Evolutionary conservation across 306 rosid genomes (phyloP).

Genomic region (Cicer yamashitae): DNA sequence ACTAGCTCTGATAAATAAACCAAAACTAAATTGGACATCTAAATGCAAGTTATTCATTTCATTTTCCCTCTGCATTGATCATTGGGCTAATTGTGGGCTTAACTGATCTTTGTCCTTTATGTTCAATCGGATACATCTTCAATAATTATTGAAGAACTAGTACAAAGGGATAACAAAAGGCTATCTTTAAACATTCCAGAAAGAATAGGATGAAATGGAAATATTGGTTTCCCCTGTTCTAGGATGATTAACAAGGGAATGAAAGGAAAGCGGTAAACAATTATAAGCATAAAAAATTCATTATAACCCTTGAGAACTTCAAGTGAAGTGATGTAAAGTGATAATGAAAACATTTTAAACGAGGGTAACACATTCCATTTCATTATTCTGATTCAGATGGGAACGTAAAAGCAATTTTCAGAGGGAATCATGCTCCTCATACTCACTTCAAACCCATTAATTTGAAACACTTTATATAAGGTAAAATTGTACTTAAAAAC

Average conservation of each 20-base stretch:
- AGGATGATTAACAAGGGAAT: slow-evolving; percentile 27
- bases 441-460: neutral
- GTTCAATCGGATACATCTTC: slow-evolving; percentile 9
- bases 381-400: slow-evolving; percentile 2
- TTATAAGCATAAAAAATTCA: slow-evolving; percentile 5
- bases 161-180: slow-evolving; percentile 15
- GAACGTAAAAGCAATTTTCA: slow-evolving; percentile 18
- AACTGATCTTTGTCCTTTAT: slow-evolving; percentile 17
- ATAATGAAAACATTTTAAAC: neutral
- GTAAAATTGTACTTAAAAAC: neutral
- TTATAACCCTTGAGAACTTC: neutral
- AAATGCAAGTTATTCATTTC: slow-evolving; percentile 12
- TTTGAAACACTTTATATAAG: neutral
- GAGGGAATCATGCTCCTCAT: neutral
- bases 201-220: neutral
- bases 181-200: neutral
- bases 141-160: neutral
- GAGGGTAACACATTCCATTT: neutral
- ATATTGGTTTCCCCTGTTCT: neutral
- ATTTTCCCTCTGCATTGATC: neutral
- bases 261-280: neutral
- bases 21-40: slow-evolving; percentile 14
- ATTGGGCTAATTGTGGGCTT: slow-evolving; percentile 6
- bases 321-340: neutral
- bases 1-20: neutral